Base-by-base conservation (phyloP, 1,284 basidiomycete species). In the Polyporus tsugae region DNA sequence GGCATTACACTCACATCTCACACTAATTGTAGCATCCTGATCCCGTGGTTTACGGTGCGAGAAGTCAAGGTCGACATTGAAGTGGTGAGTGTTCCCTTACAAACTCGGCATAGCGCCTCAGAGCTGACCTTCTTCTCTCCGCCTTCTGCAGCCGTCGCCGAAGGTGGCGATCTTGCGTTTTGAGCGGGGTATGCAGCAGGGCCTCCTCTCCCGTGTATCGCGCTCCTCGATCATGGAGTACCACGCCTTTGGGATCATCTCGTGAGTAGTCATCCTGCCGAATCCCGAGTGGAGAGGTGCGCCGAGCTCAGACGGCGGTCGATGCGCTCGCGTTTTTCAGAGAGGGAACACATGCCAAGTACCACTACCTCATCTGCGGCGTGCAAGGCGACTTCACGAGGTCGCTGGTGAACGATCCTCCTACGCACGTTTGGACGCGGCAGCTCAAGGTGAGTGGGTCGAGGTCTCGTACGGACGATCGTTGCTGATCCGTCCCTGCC, bases 361-460 rank as follows among this genome's bases (percentile, higher is more conserved):
- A 87, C 71, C 90, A 92, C 78, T 92, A 91, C 77, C 83, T 92
- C 63, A 89, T 92, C 64, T 90, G 88, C 73, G 90, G 90, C 62
- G 89, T 91, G 1, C 89, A 91, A 77, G 90, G 90, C 41, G 90
- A 91, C 75, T 92, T 91, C 77, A 92, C 90, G 42, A 84, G 84
- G 63, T 81, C 82, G 38, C 82, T 92, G 22, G 86, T 91, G 61
- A 82, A 87, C 64, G 80, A 89, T 70, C 88, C 88, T 42, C 90
- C 90, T 17, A 86, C 82, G 2, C 82, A 85, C 74, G 73, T 92
- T n/a, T 91, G 89, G 89, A 91, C 90, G 15, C 84, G 90, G 65
- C 82, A 91, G 75, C 78, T 91, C 33, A 92, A 92, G 83, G 88
- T 87, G 62, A 11, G 78, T 67, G 19, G 13, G 9, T 29, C 22